Evolutionary conservation across 139 green algal species (phyloP), one percentile per base, ranked within the genome.

Genomic region (Yamagishiella unicocca): DNA sequence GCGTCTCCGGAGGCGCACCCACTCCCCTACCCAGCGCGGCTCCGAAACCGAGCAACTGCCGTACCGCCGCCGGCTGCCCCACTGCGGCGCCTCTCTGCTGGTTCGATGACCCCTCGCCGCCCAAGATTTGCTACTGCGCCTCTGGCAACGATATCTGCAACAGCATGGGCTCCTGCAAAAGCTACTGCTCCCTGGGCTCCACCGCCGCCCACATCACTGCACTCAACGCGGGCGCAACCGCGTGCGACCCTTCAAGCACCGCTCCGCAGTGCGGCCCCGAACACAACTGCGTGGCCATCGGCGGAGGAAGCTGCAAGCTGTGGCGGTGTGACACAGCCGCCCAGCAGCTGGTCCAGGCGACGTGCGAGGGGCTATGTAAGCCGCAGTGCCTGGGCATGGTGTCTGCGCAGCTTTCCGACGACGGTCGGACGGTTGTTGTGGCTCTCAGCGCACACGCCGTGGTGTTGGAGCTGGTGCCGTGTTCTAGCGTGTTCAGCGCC

Each of bases 361-460:
- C 64, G 2, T 86, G 80, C 21, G 24, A 8, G 0, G 80, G 80
- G 0, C 7, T 22, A 8, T 86, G 80, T 45, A 6, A 8, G 45
- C 64, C 80, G 25, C 17, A 29, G 6, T 4, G 19, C 24, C 80
- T 86, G 3, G n/a, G 2, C n/a, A 6, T 27, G 0, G 8, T 4
- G 17, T 53, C 64, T 0, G 80, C 80, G 2, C n/a, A 14, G 14
- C 21, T 86, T 3, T 19, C 64, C 0, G 64, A 50, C 12, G 61
- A 86, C 31, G 80, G 80, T 3, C 19, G 31, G 27, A 68, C 64
- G 25, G 62, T 86, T 17, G n/a, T 7, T 7, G 42, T 86, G 43
- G 19, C 62, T 0, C 66, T 86, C 0, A 78, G 38, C 21, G 80
- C 80, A 2, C 55, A 50, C 33, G 80, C 80, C 0, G 21, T 43